These are phyloP conservation scores for Ilyonectria mors-panacis DNA, from an alignment of 2,329 filamentous ascomycete species.

Conservation along the genomic window DNA sequence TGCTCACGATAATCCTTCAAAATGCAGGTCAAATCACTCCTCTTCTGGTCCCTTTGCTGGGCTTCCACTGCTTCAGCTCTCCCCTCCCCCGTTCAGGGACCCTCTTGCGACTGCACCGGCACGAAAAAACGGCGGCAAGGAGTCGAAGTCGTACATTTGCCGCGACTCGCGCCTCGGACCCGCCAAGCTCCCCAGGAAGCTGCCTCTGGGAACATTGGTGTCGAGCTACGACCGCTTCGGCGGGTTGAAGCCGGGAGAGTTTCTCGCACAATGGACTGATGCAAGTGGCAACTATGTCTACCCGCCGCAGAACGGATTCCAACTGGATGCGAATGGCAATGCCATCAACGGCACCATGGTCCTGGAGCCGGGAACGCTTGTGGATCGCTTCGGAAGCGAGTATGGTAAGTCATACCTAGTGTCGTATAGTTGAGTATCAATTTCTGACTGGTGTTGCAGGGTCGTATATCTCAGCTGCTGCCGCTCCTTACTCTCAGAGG, in stretches of 20 bases:
- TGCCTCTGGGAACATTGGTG: constrained; percentile 51
- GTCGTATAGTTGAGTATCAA: neutral
- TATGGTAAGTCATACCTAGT: constrained; percentile 48
- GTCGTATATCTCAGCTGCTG: constrained; percentile 58
- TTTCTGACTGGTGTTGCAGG: constrained; percentile 35
- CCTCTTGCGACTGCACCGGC: constrained; percentile 43
- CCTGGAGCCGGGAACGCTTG: constrained; percentile 56
- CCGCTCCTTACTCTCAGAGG: constrained; percentile 63
- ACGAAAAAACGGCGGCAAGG: constrained; percentile 36
- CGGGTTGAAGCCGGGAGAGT: constrained; percentile 57
- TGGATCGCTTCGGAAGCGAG: constrained; percentile 65
- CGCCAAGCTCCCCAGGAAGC: constrained; percentile 50
- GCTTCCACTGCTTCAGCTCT: constrained; percentile 35
- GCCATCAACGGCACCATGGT: constrained; percentile 60
- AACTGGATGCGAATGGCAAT: constrained; percentile 50
- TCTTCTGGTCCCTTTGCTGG: constrained; percentile 36
- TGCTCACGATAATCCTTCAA: constrained; percentile 10
- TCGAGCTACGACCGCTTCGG: constrained; percentile 57
- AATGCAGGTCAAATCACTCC: constrained; percentile 35
- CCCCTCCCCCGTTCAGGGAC: constrained; percentile 21
- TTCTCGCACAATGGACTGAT: constrained; percentile 54
- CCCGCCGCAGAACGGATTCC: constrained; percentile 60
- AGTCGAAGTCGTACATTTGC: constrained; percentile 50
- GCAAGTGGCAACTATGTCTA: constrained; percentile 51
- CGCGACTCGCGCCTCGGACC: constrained; percentile 57